These are phyloP conservation scores for Lojkania enalia DNA, from an alignment of 2,329 filamentous ascomycete species.

Conservation along the genomic window DNA sequence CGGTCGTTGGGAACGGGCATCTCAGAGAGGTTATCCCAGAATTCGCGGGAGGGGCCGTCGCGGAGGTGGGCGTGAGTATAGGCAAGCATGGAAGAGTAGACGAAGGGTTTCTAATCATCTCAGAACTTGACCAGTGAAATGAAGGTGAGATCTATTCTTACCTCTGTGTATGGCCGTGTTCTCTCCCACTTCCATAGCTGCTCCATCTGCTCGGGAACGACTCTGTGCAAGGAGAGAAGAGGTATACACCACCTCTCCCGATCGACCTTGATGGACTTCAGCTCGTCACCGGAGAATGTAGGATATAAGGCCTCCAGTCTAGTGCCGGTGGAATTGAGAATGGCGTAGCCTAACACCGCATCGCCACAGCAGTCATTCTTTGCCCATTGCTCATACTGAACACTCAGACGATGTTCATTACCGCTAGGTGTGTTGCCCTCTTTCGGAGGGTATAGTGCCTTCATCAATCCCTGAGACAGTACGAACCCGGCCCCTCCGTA, in stretches of 20 bases:
- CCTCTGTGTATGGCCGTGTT: conserved; percentile 39
- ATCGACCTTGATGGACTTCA: conserved; percentile 51
- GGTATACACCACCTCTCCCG: conserved; percentile 49
- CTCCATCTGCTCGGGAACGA: conserved; percentile 52
- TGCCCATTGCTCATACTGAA: conserved; percentile 36
- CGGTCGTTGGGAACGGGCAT: conserved; percentile 39
- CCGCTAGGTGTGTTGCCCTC: conserved; percentile 10
- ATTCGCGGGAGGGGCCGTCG: conserved; percentile 35
- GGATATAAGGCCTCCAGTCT: conserved; percentile 44
- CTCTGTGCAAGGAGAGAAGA: conserved; percentile 45
- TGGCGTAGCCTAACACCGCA: conserved; percentile 43
- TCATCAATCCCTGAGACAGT: conserved; percentile 57
- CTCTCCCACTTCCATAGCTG: conserved; percentile 55
- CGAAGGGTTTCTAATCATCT: conserved; percentile 38
- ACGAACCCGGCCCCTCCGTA: conserved; percentile 52
- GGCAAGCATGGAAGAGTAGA: conserved; percentile 43
- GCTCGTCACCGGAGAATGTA: conserved; percentile 50
- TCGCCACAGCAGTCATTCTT: conserved; percentile 52
- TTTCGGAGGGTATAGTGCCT: conserved; percentile 45
- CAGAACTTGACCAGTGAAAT: conserved; percentile 5
- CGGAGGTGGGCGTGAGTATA: conserved; percentile 41
- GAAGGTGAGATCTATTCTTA: conserved; percentile 17
- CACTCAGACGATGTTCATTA: conserved; percentile 34
- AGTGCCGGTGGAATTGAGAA: conserved; percentile 41
- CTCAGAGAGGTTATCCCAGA: conserved; percentile 42